Percentiles rank a stretch among this genome's conserved stretches.
Conservation (phyloP, 345 rosid species). For the Eucalyptus lansdowneana region DNA sequence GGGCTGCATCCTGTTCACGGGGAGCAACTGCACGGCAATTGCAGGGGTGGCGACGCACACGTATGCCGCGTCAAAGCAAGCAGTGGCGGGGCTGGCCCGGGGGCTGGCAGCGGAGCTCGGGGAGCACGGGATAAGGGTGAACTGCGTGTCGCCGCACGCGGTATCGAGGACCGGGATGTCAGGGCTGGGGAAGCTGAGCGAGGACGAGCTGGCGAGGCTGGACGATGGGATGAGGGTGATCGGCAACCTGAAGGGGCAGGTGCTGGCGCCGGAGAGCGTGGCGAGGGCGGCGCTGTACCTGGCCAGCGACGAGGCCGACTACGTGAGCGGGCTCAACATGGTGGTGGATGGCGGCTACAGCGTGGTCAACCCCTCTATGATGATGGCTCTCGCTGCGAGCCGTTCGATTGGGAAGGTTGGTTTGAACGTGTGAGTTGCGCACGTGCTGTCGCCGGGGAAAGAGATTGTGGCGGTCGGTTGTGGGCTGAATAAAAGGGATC, state of each 20-base stretch:
- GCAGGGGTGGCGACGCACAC: not conserved
- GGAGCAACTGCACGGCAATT: not conserved
- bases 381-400: not conserved
- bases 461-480: not conserved
- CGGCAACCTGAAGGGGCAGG: conserved; percentile 11
- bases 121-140: conserved; percentile 5
- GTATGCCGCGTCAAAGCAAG: conserved; percentile 5
- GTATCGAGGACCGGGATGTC: not conserved
- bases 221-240: not conserved
- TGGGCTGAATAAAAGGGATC: not conserved
- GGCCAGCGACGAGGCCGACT: conserved; percentile 23
- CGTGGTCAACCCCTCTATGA: conserved; percentile 3
- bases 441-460: not conserved
- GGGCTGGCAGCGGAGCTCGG: conserved; percentile 3
- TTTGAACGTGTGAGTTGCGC: not conserved
- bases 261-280: conserved; percentile 1
- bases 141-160: conserved; percentile 4
- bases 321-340: conserved; percentile 22
- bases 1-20: not conserved
- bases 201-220: not conserved
- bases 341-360: conserved; percentile 21
- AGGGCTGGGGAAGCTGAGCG: not conserved
- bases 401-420: not conserved
- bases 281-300: conserved; percentile 12
- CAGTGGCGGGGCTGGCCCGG: not conserved